These are phyloP conservation scores for Candida anglica DNA, from an alignment of 805 yeast genomes.

Conservation along the genomic window DNA sequence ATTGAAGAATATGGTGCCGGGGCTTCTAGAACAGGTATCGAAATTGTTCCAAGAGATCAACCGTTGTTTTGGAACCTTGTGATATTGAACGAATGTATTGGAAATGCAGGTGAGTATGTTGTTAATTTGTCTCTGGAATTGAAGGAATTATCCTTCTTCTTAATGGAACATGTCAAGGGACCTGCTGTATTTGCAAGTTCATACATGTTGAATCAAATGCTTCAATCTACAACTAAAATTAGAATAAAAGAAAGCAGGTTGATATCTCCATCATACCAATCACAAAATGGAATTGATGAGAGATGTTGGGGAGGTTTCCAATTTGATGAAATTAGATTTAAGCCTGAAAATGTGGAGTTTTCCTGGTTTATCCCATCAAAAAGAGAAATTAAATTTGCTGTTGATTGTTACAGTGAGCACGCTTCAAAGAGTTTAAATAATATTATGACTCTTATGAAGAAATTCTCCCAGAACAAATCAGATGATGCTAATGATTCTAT, in stretches of 20 bases:
- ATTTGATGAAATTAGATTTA: constrained; percentile 49
- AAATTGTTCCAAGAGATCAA: constrained; percentile 73
- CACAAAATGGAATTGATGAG: constrained; percentile 36
- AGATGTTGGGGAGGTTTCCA: constrained; percentile 77
- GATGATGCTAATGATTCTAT: constrained; percentile 17
- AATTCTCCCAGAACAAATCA: constrained; percentile 7
- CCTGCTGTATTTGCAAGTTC: constrained; percentile 61
- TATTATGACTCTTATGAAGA: constrained; percentile 33
- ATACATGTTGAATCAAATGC: constrained; percentile 60
- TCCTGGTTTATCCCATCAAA: constrained; percentile 73
- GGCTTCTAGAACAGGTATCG: constrained; percentile 57
- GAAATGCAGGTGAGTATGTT: constrained; percentile 58
- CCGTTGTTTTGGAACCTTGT: constrained; percentile 67
- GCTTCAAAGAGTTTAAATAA: constrained; percentile 40
- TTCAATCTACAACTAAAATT: constrained; percentile 60
- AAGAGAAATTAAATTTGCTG: constrained; percentile 56
- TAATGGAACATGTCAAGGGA: constrained; percentile 53
- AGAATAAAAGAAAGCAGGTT: constrained; percentile 54
- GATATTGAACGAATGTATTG: constrained; percentile 64
- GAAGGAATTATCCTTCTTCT: constrained; percentile 37
- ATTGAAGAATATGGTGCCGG: constrained; percentile 82
- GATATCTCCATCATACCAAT: constrained; percentile 42
- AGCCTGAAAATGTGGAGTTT: constrained; percentile 47
- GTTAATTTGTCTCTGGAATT: constrained; percentile 44
- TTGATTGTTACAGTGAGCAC: constrained; percentile 51